A percentile compares a stretch with the other conserved stretches of the same genome.
Evolutionary conservation across 345 rosid species (phyloP).

Genomic region (Boechera retrofracta): DNA sequence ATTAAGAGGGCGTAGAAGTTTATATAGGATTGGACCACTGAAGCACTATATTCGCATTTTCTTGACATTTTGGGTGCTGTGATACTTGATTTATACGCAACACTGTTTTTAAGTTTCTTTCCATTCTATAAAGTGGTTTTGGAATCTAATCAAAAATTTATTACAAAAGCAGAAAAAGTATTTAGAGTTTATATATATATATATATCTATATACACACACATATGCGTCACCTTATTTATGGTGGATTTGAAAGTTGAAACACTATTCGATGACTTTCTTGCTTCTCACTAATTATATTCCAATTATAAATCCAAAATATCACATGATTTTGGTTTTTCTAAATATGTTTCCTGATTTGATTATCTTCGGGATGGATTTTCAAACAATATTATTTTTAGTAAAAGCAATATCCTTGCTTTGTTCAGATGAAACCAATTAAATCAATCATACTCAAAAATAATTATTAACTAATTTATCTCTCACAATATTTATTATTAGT

Average conservation of each 20-base stretch:
- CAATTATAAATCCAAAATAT: not conserved
- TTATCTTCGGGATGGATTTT: not conserved
- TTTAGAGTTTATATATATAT: too few relatives aligned
- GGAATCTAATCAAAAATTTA: conserved; percentile 13
- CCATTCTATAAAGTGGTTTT: conserved; percentile 5
- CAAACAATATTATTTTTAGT: not conserved
- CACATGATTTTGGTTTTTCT: not conserved
- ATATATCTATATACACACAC: too few relatives aligned
- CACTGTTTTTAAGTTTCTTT: not conserved
- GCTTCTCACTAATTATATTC: not conserved
- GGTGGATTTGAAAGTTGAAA: conserved; percentile 29
- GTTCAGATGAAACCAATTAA: not conserved
- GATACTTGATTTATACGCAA: not conserved
- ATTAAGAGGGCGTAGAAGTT: not conserved
- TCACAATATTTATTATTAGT: not conserved
- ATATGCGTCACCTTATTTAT: not conserved
- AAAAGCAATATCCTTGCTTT: not conserved
- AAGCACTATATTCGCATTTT: conserved; percentile 13
- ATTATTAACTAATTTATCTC: not conserved
- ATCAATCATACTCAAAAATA: not conserved
- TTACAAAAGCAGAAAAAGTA: not conserved
- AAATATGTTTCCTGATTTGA: too few relatives aligned
- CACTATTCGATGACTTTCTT: conserved; percentile 23
- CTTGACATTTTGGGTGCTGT: conserved; percentile 16
- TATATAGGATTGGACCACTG: conserved; percentile 6